Evolutionary conservation across 495 filamentous ascomycete genomes (phyloP), one percentile per base, ranked within the genome.

Genomic region (Neurospora sp.): DNA sequence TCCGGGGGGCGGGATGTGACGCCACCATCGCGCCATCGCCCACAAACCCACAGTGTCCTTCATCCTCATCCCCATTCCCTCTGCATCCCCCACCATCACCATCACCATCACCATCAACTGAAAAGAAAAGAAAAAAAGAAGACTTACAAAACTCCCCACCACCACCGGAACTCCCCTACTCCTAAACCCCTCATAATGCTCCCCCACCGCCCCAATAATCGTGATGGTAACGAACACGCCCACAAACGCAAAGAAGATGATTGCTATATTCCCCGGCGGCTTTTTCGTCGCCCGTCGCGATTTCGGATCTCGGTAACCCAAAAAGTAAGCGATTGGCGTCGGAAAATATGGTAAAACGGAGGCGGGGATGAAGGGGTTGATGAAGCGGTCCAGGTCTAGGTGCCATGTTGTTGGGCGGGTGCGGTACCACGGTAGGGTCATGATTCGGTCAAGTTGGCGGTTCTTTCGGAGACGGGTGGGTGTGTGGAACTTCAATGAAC

Each of bases 361-460:
- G 0, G 82, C 74, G 2, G 90, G 90, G 46, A 93, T 70, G 73
- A 89, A 81, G 1, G 84, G 89, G 77, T 92, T 91, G 14, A 94
- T 74, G 75, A 87, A 86, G 11, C 77, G 78, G 81, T 94, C 92
- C 66, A 94, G 86, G 77, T 92, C 88, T 79, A 93, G 85, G 76
- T 92, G 77, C 80, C 82, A 83, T 70, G 77, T 71, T 31, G 75
- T 74, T 18, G 74, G 78, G 3, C 70, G 41, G 16, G 41, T 37
- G 35, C 35, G 35, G 35, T 37, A 37, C 35, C 35, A 37, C 35
- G 35, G n/a, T n/a, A n/a, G n/a, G n/a, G n/a, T n/a, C n/a, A n/a
- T n/a, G n/a, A n/a, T n/a, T n/a, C n/a, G n/a, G n/a, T n/a, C n/a
- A n/a, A n/a, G n/a, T n/a, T n/a, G n/a, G n/a, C n/a, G n/a, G n/a